phyloP scores from a whole-genome alignment of 1,284 basidiomycete species.

The Ceraceosorus bombacis region DNA sequence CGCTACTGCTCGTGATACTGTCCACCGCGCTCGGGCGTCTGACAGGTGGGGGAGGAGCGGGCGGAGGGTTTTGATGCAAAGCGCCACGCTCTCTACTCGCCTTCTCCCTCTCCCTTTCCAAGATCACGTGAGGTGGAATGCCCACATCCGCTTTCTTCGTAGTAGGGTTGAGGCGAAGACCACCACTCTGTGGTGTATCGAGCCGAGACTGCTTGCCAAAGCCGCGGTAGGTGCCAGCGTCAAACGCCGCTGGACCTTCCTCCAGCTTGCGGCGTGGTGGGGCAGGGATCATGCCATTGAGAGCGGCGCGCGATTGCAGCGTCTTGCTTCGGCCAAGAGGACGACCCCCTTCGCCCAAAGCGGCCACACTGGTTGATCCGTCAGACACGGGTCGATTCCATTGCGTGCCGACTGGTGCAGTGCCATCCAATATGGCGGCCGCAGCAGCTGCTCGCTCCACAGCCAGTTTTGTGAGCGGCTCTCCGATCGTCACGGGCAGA shows the following conservation, averaged over 20 bases:
- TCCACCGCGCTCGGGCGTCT: slow-evolving; percentile 7
- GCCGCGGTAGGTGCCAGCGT: slow-evolving; percentile 35
- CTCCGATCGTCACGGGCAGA: slow-evolving; percentile 13
- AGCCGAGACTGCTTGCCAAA: slow-evolving; percentile 20
- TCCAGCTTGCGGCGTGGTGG: slow-evolving; percentile 11
- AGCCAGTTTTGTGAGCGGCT: slow-evolving; percentile 19
- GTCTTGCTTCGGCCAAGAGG: slow-evolving; percentile 38
- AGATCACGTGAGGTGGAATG: slow-evolving; percentile 9
- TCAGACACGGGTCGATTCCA: not conserved
- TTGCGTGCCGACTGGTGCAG: not conserved
- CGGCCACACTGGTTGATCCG: not conserved
- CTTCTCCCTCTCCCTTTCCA: slow-evolving; percentile 15
- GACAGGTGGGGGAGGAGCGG: slow-evolving; percentile 5
- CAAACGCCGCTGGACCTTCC: slow-evolving; percentile 20
- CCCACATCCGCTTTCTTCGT: slow-evolving; percentile 24
- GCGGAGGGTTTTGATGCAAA: slow-evolving; percentile 1
- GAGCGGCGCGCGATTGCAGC: slow-evolving; percentile 8
- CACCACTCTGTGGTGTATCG: slow-evolving; percentile 27
- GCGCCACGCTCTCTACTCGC: slow-evolving; percentile 6
- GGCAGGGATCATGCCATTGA: slow-evolving; percentile 17
- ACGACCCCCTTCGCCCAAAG: slow-evolving; percentile 10
- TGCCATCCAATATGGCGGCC: slow-evolving; percentile 1
- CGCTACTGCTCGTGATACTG: slow-evolving; percentile 6
- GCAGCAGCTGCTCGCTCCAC: slow-evolving; percentile 15
- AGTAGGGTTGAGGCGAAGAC: slow-evolving; percentile 31